Percentiles rank a stretch among this genome's conserved stretches.
Conservation (phyloP, 2,329 filamentous ascomycete species). For the Fusarium subglutinans region DNA sequence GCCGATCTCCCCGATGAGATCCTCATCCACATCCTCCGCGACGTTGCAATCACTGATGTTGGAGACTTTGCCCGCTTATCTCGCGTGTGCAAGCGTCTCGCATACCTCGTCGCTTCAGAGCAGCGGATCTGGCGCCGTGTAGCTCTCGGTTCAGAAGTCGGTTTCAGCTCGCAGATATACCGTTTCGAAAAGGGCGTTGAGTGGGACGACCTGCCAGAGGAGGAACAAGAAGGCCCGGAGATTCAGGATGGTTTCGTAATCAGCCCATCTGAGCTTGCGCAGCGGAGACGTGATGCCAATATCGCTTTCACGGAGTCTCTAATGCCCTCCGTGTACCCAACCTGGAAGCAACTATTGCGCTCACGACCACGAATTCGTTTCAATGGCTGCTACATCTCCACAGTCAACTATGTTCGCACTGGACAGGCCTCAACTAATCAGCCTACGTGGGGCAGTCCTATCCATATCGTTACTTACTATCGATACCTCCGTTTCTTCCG, state of each 20-base stretch:
- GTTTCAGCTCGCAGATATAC: conserved; percentile 86
- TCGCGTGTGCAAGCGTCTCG: conserved; percentile 85
- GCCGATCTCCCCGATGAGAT: conserved; percentile 83
- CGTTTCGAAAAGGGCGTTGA: conserved; percentile 71
- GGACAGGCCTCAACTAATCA: conserved; percentile 78
- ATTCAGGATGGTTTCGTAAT: conserved; percentile 46
- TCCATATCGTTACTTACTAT: conserved; percentile 98
- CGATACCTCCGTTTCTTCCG: conserved; percentile 95
- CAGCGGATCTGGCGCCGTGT: conserved; percentile 86
- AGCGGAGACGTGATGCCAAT: conserved; percentile 46
- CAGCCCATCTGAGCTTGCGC: conserved; percentile 50
- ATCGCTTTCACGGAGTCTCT: conserved; percentile 53
- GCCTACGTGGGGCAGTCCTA: conserved; percentile 80
- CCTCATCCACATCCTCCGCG: conserved; percentile 78
- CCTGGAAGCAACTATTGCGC: conserved; percentile 79
- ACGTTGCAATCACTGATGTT: conserved; percentile 78
- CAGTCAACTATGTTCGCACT: conserved; percentile 90
- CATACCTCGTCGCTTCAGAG: conserved; percentile 85
- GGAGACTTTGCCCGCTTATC: conserved; percentile 79
- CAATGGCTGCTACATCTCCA: conserved; percentile 95
- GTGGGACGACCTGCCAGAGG: conserved; percentile 59
- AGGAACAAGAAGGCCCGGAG: conserved; percentile 45
- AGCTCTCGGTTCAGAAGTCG: conserved; percentile 75
- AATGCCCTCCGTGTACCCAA: conserved; percentile 56
- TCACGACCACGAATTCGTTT: conserved; percentile 87